These are phyloP conservation scores for Teratosphaeria viscida DNA, from an alignment of 2,329 filamentous ascomycete genomes.

Conservation along the genomic window DNA sequence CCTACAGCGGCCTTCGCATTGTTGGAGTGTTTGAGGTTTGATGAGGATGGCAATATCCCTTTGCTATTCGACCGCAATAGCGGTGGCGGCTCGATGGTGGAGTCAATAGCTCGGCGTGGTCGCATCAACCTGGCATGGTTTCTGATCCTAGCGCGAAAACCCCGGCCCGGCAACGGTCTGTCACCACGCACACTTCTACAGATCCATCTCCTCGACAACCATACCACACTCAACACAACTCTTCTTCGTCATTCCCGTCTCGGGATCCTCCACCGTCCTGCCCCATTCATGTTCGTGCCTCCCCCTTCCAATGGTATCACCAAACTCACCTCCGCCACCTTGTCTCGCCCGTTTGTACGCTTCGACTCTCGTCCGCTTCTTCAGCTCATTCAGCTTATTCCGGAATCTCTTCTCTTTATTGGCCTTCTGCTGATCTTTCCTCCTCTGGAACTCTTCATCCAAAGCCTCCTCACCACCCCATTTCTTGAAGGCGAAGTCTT, in stretches of 20 bases:
- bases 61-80: too few relatives aligned
- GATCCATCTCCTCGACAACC: slow-evolving; percentile 55
- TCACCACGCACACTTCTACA: background rate
- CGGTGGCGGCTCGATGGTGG: too few relatives aligned
- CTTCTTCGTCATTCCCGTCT: slow-evolving; percentile 68
- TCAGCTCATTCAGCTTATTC: slow-evolving; percentile 76
- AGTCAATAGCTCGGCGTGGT: too few relatives aligned
- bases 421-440: slow-evolving; percentile 69
- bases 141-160: too few relatives aligned
- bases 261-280: slow-evolving; percentile 45
- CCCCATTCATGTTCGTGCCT: slow-evolving; percentile 88
- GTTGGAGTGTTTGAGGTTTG: too few relatives aligned
- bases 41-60: too few relatives aligned
- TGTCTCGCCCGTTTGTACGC: slow-evolving; percentile 66
- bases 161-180: too few relatives aligned
- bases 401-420: slow-evolving; percentile 89
- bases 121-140: too few relatives aligned
- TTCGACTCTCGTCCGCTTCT: slow-evolving; percentile 86
- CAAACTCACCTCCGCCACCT: slow-evolving; percentile 51
- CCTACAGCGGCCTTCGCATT: too few relatives aligned
- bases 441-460: slow-evolving; percentile 76
- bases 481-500: slow-evolving; percentile 87
- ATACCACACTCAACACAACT: slow-evolving; percentile 57
- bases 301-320: slow-evolving; percentile 57
- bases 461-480: slow-evolving; percentile 82